These are phyloP conservation scores for Rhodotorula sp. DNA, from an alignment of 1,284 basidiomycete species.

Conservation along the genomic window DNA sequence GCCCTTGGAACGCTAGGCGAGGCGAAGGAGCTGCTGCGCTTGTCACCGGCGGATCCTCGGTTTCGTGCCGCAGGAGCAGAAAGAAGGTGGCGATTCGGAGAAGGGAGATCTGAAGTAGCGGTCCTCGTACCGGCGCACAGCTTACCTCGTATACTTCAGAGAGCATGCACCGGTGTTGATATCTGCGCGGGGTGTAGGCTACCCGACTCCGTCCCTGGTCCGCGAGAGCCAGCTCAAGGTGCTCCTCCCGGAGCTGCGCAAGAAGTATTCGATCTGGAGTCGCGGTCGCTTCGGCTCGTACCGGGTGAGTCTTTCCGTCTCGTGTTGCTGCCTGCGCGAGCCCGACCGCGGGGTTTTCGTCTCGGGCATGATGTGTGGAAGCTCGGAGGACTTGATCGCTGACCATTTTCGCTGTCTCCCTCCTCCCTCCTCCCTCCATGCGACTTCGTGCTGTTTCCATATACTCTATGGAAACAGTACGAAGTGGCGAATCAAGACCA, in stretches of 20 bases:
- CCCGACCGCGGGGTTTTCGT: no score
- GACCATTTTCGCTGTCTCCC: background rate
- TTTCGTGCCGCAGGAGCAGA: no score
- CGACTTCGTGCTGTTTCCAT: background rate
- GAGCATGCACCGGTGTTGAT: no score
- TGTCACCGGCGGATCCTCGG: no score
- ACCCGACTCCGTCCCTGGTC: conserved; percentile 55
- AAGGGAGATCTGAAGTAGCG: no score
- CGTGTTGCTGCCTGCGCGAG: no score
- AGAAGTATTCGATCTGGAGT: conserved; percentile 53
- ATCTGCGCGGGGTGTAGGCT: conserved; percentile 30
- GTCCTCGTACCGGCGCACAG: no score
- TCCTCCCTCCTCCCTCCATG: background rate
- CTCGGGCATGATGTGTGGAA: no score
- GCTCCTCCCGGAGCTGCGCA: conserved; percentile 53
- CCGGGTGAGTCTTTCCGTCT: conserved; percentile 43
- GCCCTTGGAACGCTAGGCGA: no score
- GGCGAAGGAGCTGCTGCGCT: no score
- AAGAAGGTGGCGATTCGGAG: no score
- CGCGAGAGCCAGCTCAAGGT: conserved; percentile 54
- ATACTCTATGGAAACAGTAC: conserved; percentile 42
- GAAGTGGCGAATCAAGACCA: conserved; percentile 58
- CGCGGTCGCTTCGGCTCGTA: conserved; percentile 58
- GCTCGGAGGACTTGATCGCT: background rate
- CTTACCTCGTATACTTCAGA: no score